These are phyloP conservation scores for Neurospora sp. DNA, from an alignment of 495 filamentous ascomycete genomes.

Conservation along the genomic window DNA sequence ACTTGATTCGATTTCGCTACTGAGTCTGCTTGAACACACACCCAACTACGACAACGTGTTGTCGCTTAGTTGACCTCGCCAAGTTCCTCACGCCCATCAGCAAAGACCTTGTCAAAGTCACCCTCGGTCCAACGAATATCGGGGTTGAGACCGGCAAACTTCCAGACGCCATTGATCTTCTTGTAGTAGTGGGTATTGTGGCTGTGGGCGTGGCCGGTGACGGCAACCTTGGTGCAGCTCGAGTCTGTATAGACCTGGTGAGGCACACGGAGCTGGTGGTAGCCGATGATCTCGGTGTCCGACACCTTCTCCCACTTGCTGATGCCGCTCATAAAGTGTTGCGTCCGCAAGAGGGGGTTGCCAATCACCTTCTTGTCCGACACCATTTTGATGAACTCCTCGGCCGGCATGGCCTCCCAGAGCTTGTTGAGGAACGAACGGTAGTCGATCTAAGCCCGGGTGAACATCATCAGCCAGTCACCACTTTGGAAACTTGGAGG, in stretches of 20 bases:
- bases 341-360: conserved; percentile 59
- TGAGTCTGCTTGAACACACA: conserved; percentile 1
- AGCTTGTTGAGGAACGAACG: conserved; percentile 60
- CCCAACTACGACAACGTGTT: conserved; percentile 7
- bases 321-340: conserved; percentile 66
- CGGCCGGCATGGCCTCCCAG: conserved; percentile 63
- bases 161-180: conserved; percentile 70
- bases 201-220: conserved; percentile 61
- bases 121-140: conserved; percentile 64
- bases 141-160: conserved; percentile 67
- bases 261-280: conserved; percentile 70
- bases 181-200: conserved; percentile 63
- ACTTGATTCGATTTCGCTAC: not conserved
- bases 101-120: conserved; percentile 48
- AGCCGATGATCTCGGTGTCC: conserved; percentile 57
- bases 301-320: conserved; percentile 59
- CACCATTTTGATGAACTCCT: conserved; percentile 61
- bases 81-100: conserved; percentile 32
- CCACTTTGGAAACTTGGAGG: not conserved
- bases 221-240: conserved; percentile 36
- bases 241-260: conserved; percentile 54
- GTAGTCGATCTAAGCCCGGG: conserved; percentile 50
- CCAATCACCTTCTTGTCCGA: conserved; percentile 58
- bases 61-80: conserved; percentile 15
- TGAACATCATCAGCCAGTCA: not conserved